These are phyloP conservation scores for Globisporangium cederbergense DNA, from an alignment of 352 stramenopile genomes.

Conservation along the genomic window DNA sequence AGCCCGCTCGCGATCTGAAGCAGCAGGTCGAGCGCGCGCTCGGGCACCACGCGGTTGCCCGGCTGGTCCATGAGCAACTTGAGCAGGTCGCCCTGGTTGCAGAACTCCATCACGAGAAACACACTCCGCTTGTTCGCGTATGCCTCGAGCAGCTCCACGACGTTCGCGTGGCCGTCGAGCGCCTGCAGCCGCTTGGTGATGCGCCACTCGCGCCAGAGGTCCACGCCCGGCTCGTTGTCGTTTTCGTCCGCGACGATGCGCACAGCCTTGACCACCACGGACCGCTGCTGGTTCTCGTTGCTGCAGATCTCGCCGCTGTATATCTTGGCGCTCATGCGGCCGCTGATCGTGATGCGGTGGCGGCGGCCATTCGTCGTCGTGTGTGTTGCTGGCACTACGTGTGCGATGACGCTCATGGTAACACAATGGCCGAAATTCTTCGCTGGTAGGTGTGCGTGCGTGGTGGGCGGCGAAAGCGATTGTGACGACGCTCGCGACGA, in stretches of 20 bases:
- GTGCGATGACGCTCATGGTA: neutral
- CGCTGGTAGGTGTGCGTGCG: neutral
- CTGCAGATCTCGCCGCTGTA: constrained; percentile 14
- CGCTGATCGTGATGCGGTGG: constrained; percentile 19
- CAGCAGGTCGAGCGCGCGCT: constrained; percentile 11
- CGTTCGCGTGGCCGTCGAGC: constrained; percentile 11
- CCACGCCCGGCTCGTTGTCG: neutral
- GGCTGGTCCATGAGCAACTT: constrained; percentile 12
- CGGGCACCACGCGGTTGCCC: neutral
- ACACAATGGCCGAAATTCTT: neutral
- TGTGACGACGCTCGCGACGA: neutral
- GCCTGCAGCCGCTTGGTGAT: constrained; percentile 18
- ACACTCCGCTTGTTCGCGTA: constrained; percentile 14
- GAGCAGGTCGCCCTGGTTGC: constrained; percentile 17
- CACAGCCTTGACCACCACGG: constrained; percentile 18
- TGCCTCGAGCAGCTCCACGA: constrained; percentile 12
- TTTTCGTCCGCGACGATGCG: constrained; percentile 6
- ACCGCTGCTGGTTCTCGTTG: neutral
- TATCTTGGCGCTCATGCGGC: constrained; percentile 22
- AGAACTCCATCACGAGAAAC: constrained; percentile 18
- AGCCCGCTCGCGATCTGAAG: constrained; percentile 13
- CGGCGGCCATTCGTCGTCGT: neutral
- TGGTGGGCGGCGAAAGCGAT: neutral
- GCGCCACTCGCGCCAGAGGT: constrained; percentile 19
- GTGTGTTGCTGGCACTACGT: neutral